A percentile compares a stretch with the other conserved stretches of the same genome.
Conservation (phyloP, 2,329 filamentous ascomycete genomes). For the Penicillium sp. region DNA sequence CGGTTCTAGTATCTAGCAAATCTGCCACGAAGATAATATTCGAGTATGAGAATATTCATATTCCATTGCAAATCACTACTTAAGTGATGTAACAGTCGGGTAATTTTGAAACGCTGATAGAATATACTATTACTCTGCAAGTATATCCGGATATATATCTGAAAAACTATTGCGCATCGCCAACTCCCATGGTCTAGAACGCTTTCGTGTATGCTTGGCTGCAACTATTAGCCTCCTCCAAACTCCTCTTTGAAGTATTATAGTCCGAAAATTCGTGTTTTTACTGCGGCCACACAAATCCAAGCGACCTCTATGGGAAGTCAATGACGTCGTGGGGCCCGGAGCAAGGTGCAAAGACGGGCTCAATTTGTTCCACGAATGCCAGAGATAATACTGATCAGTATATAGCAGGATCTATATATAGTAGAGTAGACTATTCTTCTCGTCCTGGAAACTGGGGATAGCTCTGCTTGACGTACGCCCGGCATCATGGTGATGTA, state of each 20-base stretch:
- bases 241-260: neutral
- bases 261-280: neutral
- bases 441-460: no score
- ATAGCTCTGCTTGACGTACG: neutral
- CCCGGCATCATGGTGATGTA: constrained; percentile 1
- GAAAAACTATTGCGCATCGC: no score
- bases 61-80: neutral
- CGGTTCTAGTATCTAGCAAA: neutral
- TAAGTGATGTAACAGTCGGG: neutral
- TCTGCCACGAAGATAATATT: neutral
- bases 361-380: neutral
- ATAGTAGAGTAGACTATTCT: no score
- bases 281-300: neutral
- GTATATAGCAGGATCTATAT: neutral
- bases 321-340: neutral
- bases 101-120: no score
- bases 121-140: neutral
- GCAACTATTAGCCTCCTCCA: neutral
- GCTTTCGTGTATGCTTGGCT: accelerated
- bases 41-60: neutral
- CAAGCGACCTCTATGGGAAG: neutral
- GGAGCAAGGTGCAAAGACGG: neutral
- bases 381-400: neutral
- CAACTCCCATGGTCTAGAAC: no score
- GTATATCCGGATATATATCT: neutral